Evolutionary conservation across 129 eudicot species (phyloP), one percentile per base, ranked within the genome.

Genomic region (Chrysanthemum lavandulifolium): DNA sequence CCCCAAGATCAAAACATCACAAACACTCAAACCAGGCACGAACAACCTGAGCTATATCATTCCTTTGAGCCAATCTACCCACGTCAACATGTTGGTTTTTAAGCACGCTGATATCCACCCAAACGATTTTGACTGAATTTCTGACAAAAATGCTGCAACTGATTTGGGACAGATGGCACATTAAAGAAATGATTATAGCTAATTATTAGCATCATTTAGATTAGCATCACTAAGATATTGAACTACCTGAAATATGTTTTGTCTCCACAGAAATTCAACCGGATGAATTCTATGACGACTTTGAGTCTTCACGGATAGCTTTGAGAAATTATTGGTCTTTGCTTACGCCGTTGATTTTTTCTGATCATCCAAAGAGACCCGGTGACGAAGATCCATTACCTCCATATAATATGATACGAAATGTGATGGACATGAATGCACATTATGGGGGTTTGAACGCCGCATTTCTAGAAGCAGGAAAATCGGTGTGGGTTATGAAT

Each of bases 371-470:
- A 18, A 94, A 94, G 78, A 84, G 98, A 77, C 97, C 97, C 3
- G 98, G 97, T 25, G 98, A 94, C 53, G 98, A 94, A 86, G 98
- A 94, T 72, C 98, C 98, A 4, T 61, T 88, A 69, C 97, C 98
- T 77, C 98, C 98, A 67, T 90, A 87, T 84, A 94, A 94, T 70
- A 90, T 94, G 98, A 76, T 90, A 21, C 84, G 98, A 10, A 94
- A 94, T 78, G 96, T 94, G 74, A 86, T 94, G 96, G 98, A 94
- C 85, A 87, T 94, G 98, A 90, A 81, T 86, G 97, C 98, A 23
- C 87, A 78, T 81, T 94, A 82, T 69, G 98, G 98, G 18, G 93
- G 98, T 72, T 65, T 94, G n/a, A 94, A 88, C 83, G 78, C 96
- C 48, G 98, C 97, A 13, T 76, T 94, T 65, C 68, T 90, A 33